Evolutionary conservation across 75 land plant genomes (phyloP).

Genomic region (Pinus taeda): DNA sequence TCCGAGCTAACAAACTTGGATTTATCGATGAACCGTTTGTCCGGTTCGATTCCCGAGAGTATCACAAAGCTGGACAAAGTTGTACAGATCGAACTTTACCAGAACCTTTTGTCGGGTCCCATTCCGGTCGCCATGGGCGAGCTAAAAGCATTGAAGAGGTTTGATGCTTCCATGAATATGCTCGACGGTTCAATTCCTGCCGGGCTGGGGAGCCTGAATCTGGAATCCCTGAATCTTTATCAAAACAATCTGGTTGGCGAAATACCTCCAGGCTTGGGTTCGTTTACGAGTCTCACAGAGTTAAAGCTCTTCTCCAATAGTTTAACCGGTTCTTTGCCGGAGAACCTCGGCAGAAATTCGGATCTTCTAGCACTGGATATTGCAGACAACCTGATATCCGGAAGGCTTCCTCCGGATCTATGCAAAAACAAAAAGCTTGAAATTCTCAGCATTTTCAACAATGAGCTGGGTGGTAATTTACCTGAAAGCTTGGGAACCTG

Average conservation of each 20-base stretch:
- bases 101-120: constrained; percentile 64
- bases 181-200: constrained; percentile 59
- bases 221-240: constrained; percentile 67
- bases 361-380: constrained; percentile 50
- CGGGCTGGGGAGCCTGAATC: constrained; percentile 40
- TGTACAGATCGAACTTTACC: constrained; percentile 73
- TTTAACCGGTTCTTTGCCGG: constrained; percentile 47
- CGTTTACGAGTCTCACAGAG: constrained; percentile 34
- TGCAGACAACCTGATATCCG: constrained; percentile 50
- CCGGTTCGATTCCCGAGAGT: constrained; percentile 52
- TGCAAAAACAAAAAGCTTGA: constrained; percentile 52
- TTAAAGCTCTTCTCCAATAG: constrained; percentile 51
- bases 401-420: constrained; percentile 54
- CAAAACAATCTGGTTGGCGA: constrained; percentile 49
- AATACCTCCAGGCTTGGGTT: constrained; percentile 43
- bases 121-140: constrained; percentile 50
- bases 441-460: constrained; percentile 56
- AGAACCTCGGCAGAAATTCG: constrained; percentile 42
- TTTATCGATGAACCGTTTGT: constrained; percentile 47
- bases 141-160: constrained; percentile 29
- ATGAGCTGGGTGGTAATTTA: constrained; percentile 51
- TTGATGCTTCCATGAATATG: constrained; percentile 68
- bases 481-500: constrained; percentile 55
- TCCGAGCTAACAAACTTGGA: constrained; percentile 43
- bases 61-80: constrained; percentile 41